Evolutionary conservation across 2,329 filamentous ascomycete genomes (phyloP).

Genomic region (Diaporthe ampelina): DNA sequence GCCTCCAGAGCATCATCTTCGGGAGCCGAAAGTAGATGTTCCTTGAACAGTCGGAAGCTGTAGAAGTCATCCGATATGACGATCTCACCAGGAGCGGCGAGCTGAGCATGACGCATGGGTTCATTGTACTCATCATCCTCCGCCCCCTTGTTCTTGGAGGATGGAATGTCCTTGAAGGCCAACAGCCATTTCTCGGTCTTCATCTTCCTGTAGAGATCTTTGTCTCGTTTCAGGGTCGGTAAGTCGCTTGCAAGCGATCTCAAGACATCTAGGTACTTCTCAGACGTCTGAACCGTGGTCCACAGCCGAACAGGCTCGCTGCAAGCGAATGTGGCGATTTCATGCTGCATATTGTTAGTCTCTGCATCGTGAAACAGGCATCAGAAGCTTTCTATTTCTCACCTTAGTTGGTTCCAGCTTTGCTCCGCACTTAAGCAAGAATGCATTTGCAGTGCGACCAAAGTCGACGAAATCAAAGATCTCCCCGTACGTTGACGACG

Average conservation of each 20-base stretch:
- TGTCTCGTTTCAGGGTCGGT: slow-evolving; percentile 80
- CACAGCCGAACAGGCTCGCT: slow-evolving; percentile 86
- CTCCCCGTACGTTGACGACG: slow-evolving; percentile 77
- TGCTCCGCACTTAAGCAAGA: slow-evolving; percentile 88
- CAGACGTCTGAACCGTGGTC: slow-evolving; percentile 81
- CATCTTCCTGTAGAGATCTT: slow-evolving; percentile 82
- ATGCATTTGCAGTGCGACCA: slow-evolving; percentile 87
- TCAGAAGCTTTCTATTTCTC: background rate
- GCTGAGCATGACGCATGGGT: slow-evolving; percentile 81
- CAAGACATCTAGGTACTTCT: slow-evolving; percentile 89
- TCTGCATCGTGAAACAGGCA: background rate
- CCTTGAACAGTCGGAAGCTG: slow-evolving; percentile 89
- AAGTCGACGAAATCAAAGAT: slow-evolving; percentile 99
- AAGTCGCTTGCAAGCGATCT: slow-evolving; percentile 84
- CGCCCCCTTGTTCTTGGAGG: slow-evolving; percentile 61
- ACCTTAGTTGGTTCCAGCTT: slow-evolving; percentile 86
- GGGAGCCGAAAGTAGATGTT: slow-evolving; percentile 85
- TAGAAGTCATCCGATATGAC: slow-evolving; percentile 90
- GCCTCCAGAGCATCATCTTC: slow-evolving; percentile 89
- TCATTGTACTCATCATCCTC: slow-evolving; percentile 73
- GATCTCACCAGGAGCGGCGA: slow-evolving; percentile 79
- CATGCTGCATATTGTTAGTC: slow-evolving; percentile 60
- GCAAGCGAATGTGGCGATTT: slow-evolving; percentile 88
- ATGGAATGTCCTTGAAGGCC: slow-evolving; percentile 81
- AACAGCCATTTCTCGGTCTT: slow-evolving; percentile 82